These are phyloP conservation scores for Sporothrix humicola DNA, from an alignment of 2,329 filamentous ascomycete genomes.

Conservation along the genomic window DNA sequence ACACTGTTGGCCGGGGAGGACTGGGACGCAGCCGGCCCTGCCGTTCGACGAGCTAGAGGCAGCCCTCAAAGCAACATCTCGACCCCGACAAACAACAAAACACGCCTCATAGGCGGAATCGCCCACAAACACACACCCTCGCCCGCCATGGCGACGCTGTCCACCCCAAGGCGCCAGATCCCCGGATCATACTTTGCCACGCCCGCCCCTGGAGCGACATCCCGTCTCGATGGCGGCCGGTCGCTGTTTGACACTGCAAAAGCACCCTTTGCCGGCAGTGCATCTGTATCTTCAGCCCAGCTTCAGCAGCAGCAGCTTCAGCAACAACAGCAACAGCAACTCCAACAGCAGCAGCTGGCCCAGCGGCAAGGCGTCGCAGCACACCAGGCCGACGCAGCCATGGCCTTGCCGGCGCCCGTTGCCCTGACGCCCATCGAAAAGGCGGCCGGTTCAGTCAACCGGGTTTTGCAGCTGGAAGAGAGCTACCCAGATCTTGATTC, in stretches of 20 bases:
- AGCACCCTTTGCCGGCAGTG: slow-evolving; percentile 37
- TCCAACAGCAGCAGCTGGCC: background rate
- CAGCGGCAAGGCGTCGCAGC: slow-evolving; percentile 3
- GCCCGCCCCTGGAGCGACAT: slow-evolving; percentile 57
- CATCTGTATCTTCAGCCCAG: slow-evolving; percentile 7
- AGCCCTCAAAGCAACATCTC: background rate
- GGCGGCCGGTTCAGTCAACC: slow-evolving; percentile 83
- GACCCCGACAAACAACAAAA: background rate
- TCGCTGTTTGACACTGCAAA: slow-evolving; percentile 52
- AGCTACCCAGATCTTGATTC: slow-evolving; percentile 87
- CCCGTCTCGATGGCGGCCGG: slow-evolving; percentile 56
- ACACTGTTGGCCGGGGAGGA: no score
- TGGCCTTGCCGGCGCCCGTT: slow-evolving; percentile 51
- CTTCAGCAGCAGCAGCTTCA: background rate
- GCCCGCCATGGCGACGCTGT: slow-evolving; percentile 55
- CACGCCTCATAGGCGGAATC: background rate
- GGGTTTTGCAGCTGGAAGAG: slow-evolving; percentile 74
- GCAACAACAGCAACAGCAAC: background rate
- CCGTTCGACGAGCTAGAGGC: background rate
- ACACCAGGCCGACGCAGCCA: slow-evolving; percentile 45
- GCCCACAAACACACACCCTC: slow-evolving; percentile 13
- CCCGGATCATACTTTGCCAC: slow-evolving; percentile 80
- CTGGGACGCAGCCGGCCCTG: slow-evolving; percentile 4
- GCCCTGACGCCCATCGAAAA: slow-evolving; percentile 66
- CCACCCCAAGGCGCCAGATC: slow-evolving; percentile 72